Conservation (phyloP, 345 rosid genomes). For the Jatropha curcas region DNA sequence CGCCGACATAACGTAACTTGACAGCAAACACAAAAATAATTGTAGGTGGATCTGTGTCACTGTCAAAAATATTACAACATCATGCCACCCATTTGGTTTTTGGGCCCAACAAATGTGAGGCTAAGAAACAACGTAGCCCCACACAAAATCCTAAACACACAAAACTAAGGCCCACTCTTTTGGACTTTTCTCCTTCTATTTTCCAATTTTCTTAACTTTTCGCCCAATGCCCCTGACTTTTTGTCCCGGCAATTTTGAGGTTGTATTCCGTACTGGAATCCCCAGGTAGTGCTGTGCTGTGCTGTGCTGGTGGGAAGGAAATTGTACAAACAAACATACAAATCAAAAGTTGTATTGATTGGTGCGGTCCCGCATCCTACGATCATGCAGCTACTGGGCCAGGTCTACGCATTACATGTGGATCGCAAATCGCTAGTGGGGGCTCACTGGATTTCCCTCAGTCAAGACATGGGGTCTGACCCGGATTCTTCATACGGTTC, state of each 20-base stretch:
- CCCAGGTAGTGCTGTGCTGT: constrained; percentile 6
- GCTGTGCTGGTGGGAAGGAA: too few species aligned
- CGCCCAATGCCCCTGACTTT: constrained; percentile 31
- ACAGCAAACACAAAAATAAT: constrained; percentile 23
- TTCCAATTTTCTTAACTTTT: constrained; percentile 12
- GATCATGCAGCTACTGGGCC: constrained; percentile 20
- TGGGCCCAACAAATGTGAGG: constrained; percentile 24
- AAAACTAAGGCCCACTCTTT: constrained; percentile 13
- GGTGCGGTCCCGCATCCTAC: too few species aligned
- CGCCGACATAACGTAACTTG: constrained; percentile 32
- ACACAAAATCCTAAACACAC: constrained; percentile 15
- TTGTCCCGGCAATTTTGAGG: constrained; percentile 7
- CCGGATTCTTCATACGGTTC: constrained; percentile 16
- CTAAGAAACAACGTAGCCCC: constrained; percentile 16
- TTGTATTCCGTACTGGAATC: constrained; percentile 25
- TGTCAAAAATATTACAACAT: constrained; percentile 11
- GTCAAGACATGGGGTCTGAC: constrained; percentile 20
- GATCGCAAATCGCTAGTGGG: constrained; percentile 12
- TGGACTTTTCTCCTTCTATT: not conserved
- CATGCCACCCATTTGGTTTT: not conserved
- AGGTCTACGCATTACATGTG: constrained; percentile 31
- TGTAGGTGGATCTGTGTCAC: constrained; percentile 21
- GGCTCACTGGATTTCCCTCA: constrained; percentile 20
- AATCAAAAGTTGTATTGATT: too few species aligned
- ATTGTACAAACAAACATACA: too few species aligned